A percentile compares a stretch with the other conserved stretches of the same genome.
Conservation (phyloP, 805 yeast genomes). For the Lachancea kluyveri region DNA sequence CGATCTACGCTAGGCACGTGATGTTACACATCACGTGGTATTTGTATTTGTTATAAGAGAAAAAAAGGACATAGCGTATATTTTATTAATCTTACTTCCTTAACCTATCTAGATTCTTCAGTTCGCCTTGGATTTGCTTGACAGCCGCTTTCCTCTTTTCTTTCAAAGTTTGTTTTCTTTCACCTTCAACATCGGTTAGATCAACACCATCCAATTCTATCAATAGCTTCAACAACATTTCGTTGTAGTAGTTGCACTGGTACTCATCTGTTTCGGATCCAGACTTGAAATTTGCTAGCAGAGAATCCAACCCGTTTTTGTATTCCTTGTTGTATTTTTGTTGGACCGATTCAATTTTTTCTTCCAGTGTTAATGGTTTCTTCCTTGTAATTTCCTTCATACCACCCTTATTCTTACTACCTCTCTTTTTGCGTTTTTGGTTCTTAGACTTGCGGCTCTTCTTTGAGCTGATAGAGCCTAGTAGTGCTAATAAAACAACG, state of each 20-base stretch:
- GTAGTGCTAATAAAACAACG: constrained; percentile 1
- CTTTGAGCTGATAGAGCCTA: constrained; percentile 1
- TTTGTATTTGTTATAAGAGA: no score
- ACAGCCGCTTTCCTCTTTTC: constrained; percentile 53
- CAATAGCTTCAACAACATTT: constrained; percentile 58
- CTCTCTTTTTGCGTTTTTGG: constrained; percentile 4
- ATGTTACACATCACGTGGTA: no score
- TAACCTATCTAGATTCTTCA: constrained; percentile 53
- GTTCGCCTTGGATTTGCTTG: constrained; percentile 52
- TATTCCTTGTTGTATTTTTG: constrained; percentile 24
- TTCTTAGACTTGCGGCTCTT: background rate
- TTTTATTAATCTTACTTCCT: no score
- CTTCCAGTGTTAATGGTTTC: constrained; percentile 22
- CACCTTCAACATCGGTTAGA: constrained; percentile 32
- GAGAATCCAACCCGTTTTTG: constrained; percentile 16
- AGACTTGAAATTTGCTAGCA: constrained; percentile 18
- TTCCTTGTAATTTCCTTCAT: constrained; percentile 7
- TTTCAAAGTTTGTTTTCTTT: constrained; percentile 43
- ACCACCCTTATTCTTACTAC: constrained; percentile 8
- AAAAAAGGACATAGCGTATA: no score
- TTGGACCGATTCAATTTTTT: constrained; percentile 21
- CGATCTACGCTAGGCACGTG: no score
- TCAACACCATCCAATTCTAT: constrained; percentile 64
- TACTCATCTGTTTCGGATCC: constrained; percentile 31
- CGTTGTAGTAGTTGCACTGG: constrained; percentile 55